Evolutionary conservation across 1,284 basidiomycete species (phyloP).

Genomic region (Schizophyllum amplum): DNA sequence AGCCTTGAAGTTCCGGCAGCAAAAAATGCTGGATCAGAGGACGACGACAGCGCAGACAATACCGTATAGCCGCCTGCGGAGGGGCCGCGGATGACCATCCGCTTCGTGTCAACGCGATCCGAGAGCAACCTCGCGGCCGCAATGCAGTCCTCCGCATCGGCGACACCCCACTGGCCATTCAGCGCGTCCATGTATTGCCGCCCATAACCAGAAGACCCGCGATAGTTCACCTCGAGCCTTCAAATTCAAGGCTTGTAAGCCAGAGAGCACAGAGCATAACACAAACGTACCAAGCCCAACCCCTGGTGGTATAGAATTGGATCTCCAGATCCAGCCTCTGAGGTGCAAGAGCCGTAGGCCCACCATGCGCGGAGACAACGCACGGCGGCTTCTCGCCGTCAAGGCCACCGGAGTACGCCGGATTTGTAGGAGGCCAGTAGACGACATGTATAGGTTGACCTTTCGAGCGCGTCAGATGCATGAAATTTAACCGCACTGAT

Average conservation of each 20-base stretch:
- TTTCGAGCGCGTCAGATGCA: not conserved
- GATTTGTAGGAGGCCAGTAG: constrained; percentile 56
- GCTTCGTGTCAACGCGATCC: constrained; percentile 35
- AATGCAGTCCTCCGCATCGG: constrained; percentile 57
- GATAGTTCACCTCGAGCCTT: constrained; percentile 64
- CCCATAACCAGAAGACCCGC: constrained; percentile 63
- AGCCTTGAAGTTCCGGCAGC: constrained; percentile 36
- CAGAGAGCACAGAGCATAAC: no score
- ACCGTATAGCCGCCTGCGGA: constrained; percentile 60
- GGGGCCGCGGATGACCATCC: constrained; percentile 51
- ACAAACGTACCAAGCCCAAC: constrained; percentile 47
- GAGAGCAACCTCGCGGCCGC: constrained; percentile 42
- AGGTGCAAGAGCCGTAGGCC: constrained; percentile 43
- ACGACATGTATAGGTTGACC: constrained; percentile 43
- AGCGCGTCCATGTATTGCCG: constrained; percentile 45
- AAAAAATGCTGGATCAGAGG: constrained; percentile 28
- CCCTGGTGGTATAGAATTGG: constrained; percentile 63
- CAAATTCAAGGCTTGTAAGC: not conserved
- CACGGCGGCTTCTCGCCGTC: constrained; percentile 54
- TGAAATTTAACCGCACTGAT: constrained; percentile 9
- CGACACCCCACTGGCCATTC: constrained; percentile 56
- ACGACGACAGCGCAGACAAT: constrained; percentile 37
- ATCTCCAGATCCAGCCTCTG: constrained; percentile 43
- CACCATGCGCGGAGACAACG: constrained; percentile 56
- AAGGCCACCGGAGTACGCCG: constrained; percentile 37